Evolutionary conservation across 2,329 filamentous ascomycete genomes (phyloP), one percentile per base, ranked within the genome.

Genomic region (Mycosphaerella arachidis): DNA sequence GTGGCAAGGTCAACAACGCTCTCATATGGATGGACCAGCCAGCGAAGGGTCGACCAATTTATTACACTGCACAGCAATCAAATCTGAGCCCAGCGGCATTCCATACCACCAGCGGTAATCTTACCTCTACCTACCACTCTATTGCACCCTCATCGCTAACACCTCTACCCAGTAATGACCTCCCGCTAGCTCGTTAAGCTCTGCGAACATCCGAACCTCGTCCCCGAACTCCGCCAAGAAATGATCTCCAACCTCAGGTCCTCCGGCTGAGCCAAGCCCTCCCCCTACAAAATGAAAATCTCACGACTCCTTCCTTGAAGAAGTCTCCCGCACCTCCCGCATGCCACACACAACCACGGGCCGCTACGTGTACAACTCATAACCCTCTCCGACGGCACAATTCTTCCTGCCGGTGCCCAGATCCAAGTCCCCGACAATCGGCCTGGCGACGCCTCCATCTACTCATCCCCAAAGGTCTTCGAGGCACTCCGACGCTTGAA

Each of bases 291-390:
- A 52, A 65, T 72, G 58, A 66, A 67, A 33, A 54, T 72, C n/a
- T 27, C 60, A 73, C 40, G 71, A 73, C 57, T 71, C 68, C 52
- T 59, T 70, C 40, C 57, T 72, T 55, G 71, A 70, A 59, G 70
- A 73, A 55, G 69, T 6, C 40, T 65, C 13, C 67, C 71, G 57
- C 60, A 66, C 10, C 27, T 59, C n/a, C 29, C 31, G 31, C 10
- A 33, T 60, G 52, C 12, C 67, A 67, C 31, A 35, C 31, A 35
- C 31, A 12, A 35, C 31, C 12, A 35, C 12, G 31, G 31, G 31
- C 31, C 31, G 31, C 31, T 40, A 53, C 33, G 50, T 51, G 5
- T 31, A 52, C 18, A 57, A 57, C 18, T 33, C 18, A 31, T 57
- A 1, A 45, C n/a, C 7, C 66, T 73, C 16, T 66, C 67, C 43